A percentile compares a stretch with the other conserved stretches of the same genome.
Evolutionary conservation across 2,329 filamentous ascomycete species (phyloP).

Genomic region (Epicoccum sorghinum): DNA sequence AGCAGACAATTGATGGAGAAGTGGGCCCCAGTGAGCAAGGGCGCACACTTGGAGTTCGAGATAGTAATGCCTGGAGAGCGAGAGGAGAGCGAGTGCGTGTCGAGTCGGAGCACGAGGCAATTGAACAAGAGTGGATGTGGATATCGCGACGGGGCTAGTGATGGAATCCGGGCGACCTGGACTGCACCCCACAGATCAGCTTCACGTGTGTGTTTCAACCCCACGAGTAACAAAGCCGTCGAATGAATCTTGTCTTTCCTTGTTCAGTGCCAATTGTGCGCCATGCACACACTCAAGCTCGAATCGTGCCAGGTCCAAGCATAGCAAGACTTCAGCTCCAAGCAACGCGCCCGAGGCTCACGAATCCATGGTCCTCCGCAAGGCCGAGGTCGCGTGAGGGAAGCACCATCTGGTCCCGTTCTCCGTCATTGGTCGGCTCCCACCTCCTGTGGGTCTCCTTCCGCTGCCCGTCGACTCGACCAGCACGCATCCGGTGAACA

Average conservation of each 20-base stretch:
- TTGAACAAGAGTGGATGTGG: constrained; percentile 4
- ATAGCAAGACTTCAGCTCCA: constrained; percentile 10
- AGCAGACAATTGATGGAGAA: not conserved
- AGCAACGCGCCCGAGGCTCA: constrained; percentile 1
- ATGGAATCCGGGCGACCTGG: constrained; percentile 5
- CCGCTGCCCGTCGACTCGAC: not conserved
- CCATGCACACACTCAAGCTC: not conserved
- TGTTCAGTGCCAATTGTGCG: not conserved
- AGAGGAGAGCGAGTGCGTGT: not conserved
- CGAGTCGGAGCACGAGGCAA: constrained; percentile 12
- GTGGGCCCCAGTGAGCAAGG: constrained; percentile 7
- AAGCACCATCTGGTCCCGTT: constrained; percentile 1
- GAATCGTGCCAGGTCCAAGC: not conserved
- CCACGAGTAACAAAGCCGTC: not conserved
- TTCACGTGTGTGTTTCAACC: constrained; percentile 11
- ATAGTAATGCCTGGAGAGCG: not conserved
- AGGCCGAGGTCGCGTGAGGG: constrained; percentile 15
- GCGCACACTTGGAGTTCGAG: not conserved
- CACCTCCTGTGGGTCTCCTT: not conserved
- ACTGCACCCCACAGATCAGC: constrained; percentile 11
- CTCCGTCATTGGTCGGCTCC: constrained; percentile 3
- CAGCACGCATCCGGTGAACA: not conserved
- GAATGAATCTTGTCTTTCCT: not conserved
- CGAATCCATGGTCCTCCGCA: constrained; percentile 4
- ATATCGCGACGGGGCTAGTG: constrained; percentile 7